A percentile compares a stretch with the other conserved stretches of the same genome.
Evolutionary conservation across 768 basidiomycete genomes (phyloP).

Genomic region (Leucosporidium creatinivorum): DNA sequence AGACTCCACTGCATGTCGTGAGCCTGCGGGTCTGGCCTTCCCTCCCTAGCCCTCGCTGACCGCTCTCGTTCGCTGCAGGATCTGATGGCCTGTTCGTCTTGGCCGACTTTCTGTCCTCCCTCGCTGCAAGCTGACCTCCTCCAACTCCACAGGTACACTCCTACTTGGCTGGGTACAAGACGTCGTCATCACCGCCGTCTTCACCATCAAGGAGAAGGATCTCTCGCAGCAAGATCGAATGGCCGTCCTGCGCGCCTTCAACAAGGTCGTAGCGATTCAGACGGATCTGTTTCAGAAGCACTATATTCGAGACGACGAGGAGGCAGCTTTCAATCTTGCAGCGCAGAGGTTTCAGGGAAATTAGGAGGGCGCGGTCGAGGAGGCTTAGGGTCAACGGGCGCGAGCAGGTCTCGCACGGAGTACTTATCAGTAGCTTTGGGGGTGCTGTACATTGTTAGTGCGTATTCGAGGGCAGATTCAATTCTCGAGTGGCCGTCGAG

Average conservation of each 20-base stretch:
- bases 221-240: neutral
- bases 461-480: too few species aligned
- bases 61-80: neutral
- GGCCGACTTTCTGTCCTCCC: neutral
- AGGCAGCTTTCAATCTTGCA: neutral
- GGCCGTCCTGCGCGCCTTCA: slow-evolving; percentile 9
- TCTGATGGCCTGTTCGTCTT: neutral
- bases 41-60: too few species aligned
- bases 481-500: too few species aligned
- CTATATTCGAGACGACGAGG: slow-evolving; percentile 11
- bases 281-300: slow-evolving; percentile 21
- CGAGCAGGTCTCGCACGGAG: too few species aligned
- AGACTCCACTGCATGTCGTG: slow-evolving; percentile 5
- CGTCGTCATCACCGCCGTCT: slow-evolving; percentile 10
- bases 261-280: slow-evolving; percentile 19
- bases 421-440: too few species aligned
- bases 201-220: neutral
- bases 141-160: neutral
- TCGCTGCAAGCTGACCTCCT: neutral
- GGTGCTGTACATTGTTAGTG: too few species aligned
- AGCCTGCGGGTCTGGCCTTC: too few species aligned
- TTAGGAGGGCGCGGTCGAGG: neutral
- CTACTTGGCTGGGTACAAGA: slow-evolving; percentile 16
- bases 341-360: neutral
- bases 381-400: too few species aligned